phyloP scores from a whole-genome alignment of 2,329 filamentous ascomycete species.

The Aspergillus felis region DNA sequence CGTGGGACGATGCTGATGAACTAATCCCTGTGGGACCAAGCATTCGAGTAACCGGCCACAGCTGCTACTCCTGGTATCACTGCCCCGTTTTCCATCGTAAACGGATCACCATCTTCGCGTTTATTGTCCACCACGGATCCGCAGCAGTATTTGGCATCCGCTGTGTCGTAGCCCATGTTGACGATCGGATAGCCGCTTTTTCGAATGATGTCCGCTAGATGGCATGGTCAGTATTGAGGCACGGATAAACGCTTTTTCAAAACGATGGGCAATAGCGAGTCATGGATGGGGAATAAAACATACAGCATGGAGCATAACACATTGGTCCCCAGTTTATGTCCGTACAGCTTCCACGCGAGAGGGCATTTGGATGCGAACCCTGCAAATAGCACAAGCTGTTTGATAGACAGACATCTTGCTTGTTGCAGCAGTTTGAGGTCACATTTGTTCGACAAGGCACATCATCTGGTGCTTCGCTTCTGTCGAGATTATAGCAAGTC shows the following conservation, averaged over 20 bases:
- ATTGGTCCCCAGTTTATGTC: conserved; percentile 11
- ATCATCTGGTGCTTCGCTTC: not conserved
- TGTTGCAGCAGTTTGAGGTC: conserved; percentile 13
- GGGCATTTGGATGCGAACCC: conserved; percentile 3
- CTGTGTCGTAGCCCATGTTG: conserved; percentile 6
- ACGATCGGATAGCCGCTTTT: conserved; percentile 7
- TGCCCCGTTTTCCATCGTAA: conserved; percentile 8
- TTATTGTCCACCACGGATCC: conserved; percentile 6
- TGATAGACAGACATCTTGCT: conserved; percentile 16
- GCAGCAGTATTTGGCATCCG: conserved; percentile 14
- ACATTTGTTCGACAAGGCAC: not conserved
- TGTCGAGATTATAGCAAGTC: not conserved
- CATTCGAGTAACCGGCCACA: not conserved
- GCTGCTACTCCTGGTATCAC: conserved; percentile 12
- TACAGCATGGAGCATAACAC: conserved; percentile 15
- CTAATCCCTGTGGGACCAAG: not conserved
- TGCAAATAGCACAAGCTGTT: conserved; percentile 18
- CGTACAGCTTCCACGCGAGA: conserved; percentile 15
- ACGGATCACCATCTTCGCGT: conserved; percentile 4
- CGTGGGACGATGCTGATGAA: not conserved
- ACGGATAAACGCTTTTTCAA: not conserved
- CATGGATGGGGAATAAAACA: not conserved
- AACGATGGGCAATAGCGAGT: too few relatives aligned
- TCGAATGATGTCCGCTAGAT: conserved; percentile 1
- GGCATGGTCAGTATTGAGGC: not conserved